phyloP scores from a whole-genome alignment of 805 yeast species.

The Starmerella stigmatis region DNA sequence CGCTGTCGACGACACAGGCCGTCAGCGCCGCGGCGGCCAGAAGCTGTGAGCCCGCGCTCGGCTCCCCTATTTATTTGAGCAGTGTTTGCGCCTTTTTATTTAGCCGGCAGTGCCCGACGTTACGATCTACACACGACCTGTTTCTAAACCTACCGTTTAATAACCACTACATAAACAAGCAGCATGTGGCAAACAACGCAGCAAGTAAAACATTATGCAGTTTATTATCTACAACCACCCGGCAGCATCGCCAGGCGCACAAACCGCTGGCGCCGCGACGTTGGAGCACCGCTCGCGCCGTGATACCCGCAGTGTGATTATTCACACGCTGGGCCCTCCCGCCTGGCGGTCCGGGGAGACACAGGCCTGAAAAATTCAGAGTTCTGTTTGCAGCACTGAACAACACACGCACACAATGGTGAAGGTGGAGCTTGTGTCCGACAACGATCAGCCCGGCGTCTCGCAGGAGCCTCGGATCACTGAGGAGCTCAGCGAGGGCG shows the following conservation, averaged over 20 bases:
- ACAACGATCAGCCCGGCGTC: conserved; percentile 34
- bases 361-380: background rate
- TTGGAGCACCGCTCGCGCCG: background rate
- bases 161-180: no score
- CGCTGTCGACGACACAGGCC: background rate
- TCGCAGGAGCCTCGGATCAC: conserved; percentile 36
- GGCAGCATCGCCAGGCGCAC: no score
- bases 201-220: no score
- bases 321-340: background rate
- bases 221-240: no score
- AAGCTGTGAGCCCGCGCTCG: conserved; percentile 7
- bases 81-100: background rate
- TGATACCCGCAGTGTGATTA: conserved; percentile 2
- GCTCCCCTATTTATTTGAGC: background rate
- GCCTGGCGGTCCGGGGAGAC: no score
- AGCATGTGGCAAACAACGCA: no score
- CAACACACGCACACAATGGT: conserved; percentile 42
- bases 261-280: no score
- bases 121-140: no score
- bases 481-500: conserved; percentile 31
- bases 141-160: no score
- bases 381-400: background rate
- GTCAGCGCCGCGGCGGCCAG: conserved; percentile 9
- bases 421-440: conserved; percentile 62
- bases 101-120: no score